phyloP scores from a whole-genome alignment of 129 eudicot species.

The Flaveria robusta region DNA sequence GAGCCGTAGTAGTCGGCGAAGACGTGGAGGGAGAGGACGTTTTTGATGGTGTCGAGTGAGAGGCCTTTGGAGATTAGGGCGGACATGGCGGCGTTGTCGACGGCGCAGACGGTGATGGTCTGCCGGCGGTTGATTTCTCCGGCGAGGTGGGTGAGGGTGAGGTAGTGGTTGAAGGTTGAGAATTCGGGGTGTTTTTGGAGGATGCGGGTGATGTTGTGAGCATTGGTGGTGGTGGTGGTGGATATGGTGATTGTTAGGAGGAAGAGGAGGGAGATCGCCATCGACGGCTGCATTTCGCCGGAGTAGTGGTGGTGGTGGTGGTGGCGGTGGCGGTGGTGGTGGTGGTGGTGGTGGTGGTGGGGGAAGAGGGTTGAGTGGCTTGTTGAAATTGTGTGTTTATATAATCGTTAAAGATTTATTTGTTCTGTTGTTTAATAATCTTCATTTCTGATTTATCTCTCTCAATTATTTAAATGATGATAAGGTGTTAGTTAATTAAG shows the following conservation, averaged over 20 bases:
- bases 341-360: slow-evolving; percentile 8
- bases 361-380: slow-evolving; percentile 12
- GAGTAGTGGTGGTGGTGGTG: not conserved
- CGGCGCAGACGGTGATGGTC: slow-evolving; percentile 64
- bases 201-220: slow-evolving; percentile 74
- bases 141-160: slow-evolving; percentile 69
- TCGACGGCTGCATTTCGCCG: slow-evolving; percentile 38
- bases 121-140: slow-evolving; percentile 63
- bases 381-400: slow-evolving; percentile 18
- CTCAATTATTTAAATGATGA: no score
- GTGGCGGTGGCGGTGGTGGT: no score
- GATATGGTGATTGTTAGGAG: slow-evolving; percentile 36
- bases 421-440: not conserved
- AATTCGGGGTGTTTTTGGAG: slow-evolving; percentile 69
- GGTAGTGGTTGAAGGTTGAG: slow-evolving; percentile 66
- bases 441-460: no score
- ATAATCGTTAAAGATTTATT: not conserved
- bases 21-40: slow-evolving; percentile 65
- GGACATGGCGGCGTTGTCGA: slow-evolving; percentile 69
- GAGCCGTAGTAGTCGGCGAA: slow-evolving; percentile 66
- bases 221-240: slow-evolving; percentile 51
- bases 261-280: slow-evolving; percentile 28
- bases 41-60: slow-evolving; percentile 46
- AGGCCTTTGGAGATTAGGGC: slow-evolving; percentile 44
- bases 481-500: no score